phyloP scores from a whole-genome alignment of 805 yeast species.

The Wickerhamomyces silvicola region DNA sequence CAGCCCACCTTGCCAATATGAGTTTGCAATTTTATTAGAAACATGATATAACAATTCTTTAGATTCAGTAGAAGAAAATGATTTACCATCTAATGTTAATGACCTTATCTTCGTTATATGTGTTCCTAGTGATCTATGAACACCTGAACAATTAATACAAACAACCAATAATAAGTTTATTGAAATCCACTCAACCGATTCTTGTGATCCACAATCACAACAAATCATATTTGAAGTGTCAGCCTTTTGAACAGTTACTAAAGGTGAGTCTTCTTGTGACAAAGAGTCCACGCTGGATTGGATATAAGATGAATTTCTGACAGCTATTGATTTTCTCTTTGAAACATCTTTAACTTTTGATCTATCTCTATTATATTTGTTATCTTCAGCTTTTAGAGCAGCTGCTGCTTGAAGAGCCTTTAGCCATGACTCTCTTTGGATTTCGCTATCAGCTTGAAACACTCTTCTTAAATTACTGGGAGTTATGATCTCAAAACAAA shows the following conservation, averaged over 20 bases:
- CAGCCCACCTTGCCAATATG: constrained; percentile 48
- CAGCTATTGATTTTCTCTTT: constrained; percentile 1
- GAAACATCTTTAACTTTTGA: not conserved
- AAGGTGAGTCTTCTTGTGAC: constrained; percentile 4
- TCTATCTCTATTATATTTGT: too few species aligned
- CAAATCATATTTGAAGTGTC: constrained; percentile 58
- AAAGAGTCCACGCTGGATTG: not conserved
- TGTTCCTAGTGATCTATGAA: constrained; percentile 82
- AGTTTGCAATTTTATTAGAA: constrained; percentile 49
- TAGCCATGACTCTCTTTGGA: constrained; percentile 67
- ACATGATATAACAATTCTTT: constrained; percentile 49
- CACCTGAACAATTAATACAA: constrained; percentile 82
- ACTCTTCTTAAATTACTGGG: constrained; percentile 59
- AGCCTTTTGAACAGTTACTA: constrained; percentile 22
- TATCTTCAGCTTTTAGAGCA: constrained; percentile 21
- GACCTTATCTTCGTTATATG: constrained; percentile 76
- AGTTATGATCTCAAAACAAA: constrained; percentile 73
- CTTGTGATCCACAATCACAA: constrained; percentile 69
- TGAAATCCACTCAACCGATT: constrained; percentile 82
- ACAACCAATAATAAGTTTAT: constrained; percentile 63
- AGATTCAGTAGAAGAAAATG: constrained; percentile 52
- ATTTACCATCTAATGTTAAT: constrained; percentile 58
- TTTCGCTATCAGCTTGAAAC: constrained; percentile 67
- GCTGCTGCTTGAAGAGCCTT: constrained; percentile 52
- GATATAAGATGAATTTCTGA: constrained; percentile 1